Evolutionary conservation across 2,329 filamentous ascomycete species (phyloP), one percentile per base, ranked within the genome.

Genomic region (Xylaria sp.): DNA sequence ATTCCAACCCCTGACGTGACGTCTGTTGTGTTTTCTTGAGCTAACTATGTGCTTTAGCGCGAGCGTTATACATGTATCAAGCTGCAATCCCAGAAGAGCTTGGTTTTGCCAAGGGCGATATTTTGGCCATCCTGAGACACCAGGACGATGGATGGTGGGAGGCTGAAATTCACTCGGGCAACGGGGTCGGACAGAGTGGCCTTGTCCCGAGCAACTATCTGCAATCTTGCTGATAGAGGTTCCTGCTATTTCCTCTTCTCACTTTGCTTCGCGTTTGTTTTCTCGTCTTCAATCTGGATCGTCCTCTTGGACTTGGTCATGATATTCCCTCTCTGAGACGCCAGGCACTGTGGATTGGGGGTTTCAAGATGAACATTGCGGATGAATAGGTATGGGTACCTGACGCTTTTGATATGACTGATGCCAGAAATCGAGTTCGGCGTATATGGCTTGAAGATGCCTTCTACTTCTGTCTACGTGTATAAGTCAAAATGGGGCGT

Each of bases 121-220:
- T 93, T 60, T 80, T 99, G 11, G 91, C 93, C 1, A 87, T 99
- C 11, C 79, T 97, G 52, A 83, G 92, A 61, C 85, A 96, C 69
- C 94, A 99, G 76, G 94, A 99, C 72, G 94, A 99, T 71, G 94
- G 94, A 18, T 99, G 94, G 94, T 99, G 95, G 94, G 94, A 99
- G 77, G 95, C 95, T 10, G 93, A 97, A 74, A 85, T 97, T 47
- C 90, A 92, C 51, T 87, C 87, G 23, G 80, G 82, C 64, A 83
- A 80, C 59, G 74, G 72, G n/a, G 68, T 57, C 63, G 84, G 81
- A 54, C 80, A 76, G 54, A 72, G 80, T 59, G 85, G 85, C 62
- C 78, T 88, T 70, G 85, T 88, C 65, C 85, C 85, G 65, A 88
- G 85, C 73, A 88, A 88, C 71, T 88, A 88, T 68, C 77, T 88